These are phyloP conservation scores for Hanseniaspora sp. DNA, from an alignment of 1,139 yeast genomes.

Conservation along the genomic window DNA sequence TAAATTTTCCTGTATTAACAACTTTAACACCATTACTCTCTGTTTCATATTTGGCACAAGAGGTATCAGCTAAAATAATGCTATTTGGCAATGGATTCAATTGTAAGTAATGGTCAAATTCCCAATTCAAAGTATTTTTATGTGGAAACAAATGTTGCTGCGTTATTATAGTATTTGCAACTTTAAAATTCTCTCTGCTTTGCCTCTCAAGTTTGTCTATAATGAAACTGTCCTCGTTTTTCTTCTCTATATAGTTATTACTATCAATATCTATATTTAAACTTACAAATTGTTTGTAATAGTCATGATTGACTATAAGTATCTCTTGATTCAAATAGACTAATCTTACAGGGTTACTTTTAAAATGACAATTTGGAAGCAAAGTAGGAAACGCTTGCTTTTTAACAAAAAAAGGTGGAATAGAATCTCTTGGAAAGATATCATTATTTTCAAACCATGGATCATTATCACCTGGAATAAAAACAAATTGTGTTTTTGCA, in stretches of 20 bases:
- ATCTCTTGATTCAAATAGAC: conserved; percentile 78
- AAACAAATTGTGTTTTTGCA: conserved; percentile 40
- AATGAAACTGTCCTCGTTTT: not conserved
- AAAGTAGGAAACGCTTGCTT: conserved; percentile 44
- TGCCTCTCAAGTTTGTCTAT: conserved; percentile 9
- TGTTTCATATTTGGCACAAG: conserved; percentile 60
- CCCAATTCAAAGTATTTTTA: conserved; percentile 56
- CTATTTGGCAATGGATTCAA: conserved; percentile 73
- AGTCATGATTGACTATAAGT: conserved; percentile 59
- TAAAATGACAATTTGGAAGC: conserved; percentile 49
- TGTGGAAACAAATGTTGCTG: conserved; percentile 53
- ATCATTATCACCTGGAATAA: conserved; percentile 83
- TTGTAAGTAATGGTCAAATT: conserved; percentile 56
- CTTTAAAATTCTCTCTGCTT: conserved; percentile 1
- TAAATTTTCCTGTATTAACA: conserved; percentile 55
- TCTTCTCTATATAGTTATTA: not conserved
- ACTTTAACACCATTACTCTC: conserved; percentile 77
- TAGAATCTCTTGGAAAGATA: conserved; percentile 59
- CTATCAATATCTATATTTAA: conserved; percentile 38
- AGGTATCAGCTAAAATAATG: conserved; percentile 53
- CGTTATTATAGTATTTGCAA: conserved; percentile 6
- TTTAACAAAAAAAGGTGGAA: conserved; percentile 61
- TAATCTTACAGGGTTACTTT: conserved; percentile 66
- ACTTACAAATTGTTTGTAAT: conserved; percentile 58
- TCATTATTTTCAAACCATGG: conserved; percentile 70